phyloP scores from a whole-genome alignment of 768 basidiomycete species.

The Amyloporia xantha region DNA sequence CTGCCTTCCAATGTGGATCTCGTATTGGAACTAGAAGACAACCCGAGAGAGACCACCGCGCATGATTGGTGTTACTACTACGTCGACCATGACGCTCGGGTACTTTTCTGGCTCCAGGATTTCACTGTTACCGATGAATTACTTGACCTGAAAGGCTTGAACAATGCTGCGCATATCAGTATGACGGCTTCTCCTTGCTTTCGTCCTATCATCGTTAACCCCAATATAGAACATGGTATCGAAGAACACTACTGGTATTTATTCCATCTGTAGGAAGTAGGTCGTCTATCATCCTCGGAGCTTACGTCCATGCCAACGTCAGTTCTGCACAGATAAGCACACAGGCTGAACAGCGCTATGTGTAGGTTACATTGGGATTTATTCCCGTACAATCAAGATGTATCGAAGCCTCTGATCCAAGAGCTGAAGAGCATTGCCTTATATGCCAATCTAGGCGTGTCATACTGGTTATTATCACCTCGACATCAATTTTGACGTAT shows the following conservation, averaged over 20 bases:
- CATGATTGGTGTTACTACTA: not conserved
- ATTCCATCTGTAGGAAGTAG: not conserved
- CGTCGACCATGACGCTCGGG: not conserved
- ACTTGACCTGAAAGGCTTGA: not conserved
- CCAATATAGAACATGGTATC: constrained; percentile 15
- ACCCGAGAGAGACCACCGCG: not conserved
- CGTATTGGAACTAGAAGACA: not conserved
- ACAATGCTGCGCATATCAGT: not conserved
- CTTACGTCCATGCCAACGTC: constrained; percentile 3
- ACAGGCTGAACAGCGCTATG: too few relatives aligned
- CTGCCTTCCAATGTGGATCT: not conserved
- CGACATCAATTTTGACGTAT: too few relatives aligned
- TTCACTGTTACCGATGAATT: not conserved
- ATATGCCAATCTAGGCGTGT: constrained; percentile 35
- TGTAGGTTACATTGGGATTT: constrained; percentile 24
- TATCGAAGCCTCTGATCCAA: constrained; percentile 15
- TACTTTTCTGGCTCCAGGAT: not conserved
- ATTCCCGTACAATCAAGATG: constrained; percentile 15
- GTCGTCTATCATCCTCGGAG: not conserved
- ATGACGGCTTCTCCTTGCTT: not conserved
- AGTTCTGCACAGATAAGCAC: too few relatives aligned
- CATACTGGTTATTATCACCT: too few relatives aligned
- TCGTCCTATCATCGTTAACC: too few relatives aligned
- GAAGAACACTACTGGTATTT: constrained; percentile 20
- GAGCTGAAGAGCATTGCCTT: constrained; percentile 32